These are phyloP conservation scores for Nitzschia sp. DNA, from an alignment of 108 stramenopile genomes.

Conservation along the genomic window DNA sequence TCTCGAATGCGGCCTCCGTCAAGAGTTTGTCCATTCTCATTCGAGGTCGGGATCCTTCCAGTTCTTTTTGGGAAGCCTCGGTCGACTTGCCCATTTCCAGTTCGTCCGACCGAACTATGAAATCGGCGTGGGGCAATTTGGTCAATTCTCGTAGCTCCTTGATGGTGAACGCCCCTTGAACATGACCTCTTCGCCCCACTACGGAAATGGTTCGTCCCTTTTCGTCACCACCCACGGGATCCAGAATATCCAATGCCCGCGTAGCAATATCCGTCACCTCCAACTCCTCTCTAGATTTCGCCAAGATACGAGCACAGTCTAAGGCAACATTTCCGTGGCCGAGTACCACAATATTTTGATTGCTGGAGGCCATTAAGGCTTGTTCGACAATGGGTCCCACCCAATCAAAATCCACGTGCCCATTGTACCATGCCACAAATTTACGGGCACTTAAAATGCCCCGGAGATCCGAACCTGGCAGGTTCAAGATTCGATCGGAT, in stretches of 20 bases:
- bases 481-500: slow-evolving; percentile 52
- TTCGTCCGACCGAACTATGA: slow-evolving; percentile 74
- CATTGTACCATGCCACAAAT: slow-evolving; percentile 98
- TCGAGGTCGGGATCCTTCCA: slow-evolving; percentile 63
- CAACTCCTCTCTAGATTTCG: slow-evolving; percentile 78
- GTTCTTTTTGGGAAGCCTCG: slow-evolving; percentile 62
- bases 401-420: slow-evolving; percentile 65
- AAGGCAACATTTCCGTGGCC: slow-evolving; percentile 98
- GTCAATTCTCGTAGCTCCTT: slow-evolving; percentile 97
- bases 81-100: slow-evolving; percentile 77
- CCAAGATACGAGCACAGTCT: slow-evolving; percentile 92
- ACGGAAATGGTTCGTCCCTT: slow-evolving; percentile 54
- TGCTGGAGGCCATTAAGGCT: slow-evolving; percentile 25
- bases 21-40: slow-evolving; percentile 71
- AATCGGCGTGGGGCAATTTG: slow-evolving; percentile 58
- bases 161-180: slow-evolving; percentile 98
- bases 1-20: slow-evolving; percentile 33
- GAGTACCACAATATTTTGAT: slow-evolving; percentile 75
- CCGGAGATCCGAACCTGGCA: slow-evolving; percentile 49
- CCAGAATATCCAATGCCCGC: slow-evolving; percentile 72
- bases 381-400: slow-evolving; percentile 43
- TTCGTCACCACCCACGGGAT: not conserved
- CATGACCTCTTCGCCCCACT: slow-evolving; percentile 93
- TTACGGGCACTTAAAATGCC: slow-evolving; percentile 88
- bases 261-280: slow-evolving; percentile 83